Evolutionary conservation across 495 filamentous ascomycete species (phyloP).

Genomic region (Podospora pseudocomata): DNA sequence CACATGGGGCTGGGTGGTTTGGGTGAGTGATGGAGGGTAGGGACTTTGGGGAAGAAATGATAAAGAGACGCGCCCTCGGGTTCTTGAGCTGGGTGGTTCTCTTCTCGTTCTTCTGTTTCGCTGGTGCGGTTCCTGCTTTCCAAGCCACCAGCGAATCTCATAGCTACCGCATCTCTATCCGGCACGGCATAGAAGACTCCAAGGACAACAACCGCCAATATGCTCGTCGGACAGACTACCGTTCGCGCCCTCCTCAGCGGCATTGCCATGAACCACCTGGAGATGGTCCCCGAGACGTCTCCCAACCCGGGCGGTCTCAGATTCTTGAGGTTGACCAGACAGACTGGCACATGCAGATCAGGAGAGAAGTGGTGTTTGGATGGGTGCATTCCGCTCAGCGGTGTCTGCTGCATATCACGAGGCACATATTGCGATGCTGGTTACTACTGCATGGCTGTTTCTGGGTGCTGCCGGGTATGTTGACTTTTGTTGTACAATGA

Average conservation of each 20-base stretch:
- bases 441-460: conserved; percentile 20
- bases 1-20: neutral
- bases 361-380: neutral
- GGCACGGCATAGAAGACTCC: neutral
- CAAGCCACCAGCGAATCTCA: neutral
- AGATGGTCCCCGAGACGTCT: neutral
- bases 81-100: neutral
- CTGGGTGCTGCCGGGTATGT: conserved; percentile 22
- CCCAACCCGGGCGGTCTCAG: neutral
- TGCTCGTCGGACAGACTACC: neutral
- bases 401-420: neutral
- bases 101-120: neutral
- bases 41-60: neutral
- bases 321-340: neutral
- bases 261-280: neutral
- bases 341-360: neutral
- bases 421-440: conserved; percentile 20
- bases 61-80: neutral
- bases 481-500: neutral
- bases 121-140: neutral
- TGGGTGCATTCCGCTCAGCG: neutral
- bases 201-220: neutral
- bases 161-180: neutral
- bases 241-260: neutral
- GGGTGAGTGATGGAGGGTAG: too few species aligned